Conservation (phyloP, 2,329 filamentous ascomycete genomes). For the Chaetomium sp. region DNA sequence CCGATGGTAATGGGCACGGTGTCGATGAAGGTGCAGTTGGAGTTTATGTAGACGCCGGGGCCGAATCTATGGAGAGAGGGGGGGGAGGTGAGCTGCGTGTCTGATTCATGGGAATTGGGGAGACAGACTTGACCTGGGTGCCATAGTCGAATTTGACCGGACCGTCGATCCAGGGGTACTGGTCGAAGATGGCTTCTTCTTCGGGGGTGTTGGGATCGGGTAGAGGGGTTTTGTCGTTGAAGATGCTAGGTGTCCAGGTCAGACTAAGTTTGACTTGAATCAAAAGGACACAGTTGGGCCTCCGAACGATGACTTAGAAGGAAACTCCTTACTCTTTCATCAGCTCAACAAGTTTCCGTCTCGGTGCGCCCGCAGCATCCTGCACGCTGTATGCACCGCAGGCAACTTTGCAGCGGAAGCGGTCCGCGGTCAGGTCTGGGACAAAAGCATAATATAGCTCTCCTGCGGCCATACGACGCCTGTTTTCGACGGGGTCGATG, state of each 20-base stretch:
- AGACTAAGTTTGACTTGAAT: not conserved
- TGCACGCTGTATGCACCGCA: conserved; percentile 56
- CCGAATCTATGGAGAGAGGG: too few relatives aligned
- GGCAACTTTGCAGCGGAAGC: conserved; percentile 56
- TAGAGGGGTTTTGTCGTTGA: conserved; percentile 55
- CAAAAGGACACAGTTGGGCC: too few relatives aligned
- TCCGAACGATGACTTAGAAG: too few relatives aligned
- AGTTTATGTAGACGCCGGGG: conserved; percentile 66
- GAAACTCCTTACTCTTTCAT: conserved; percentile 74
- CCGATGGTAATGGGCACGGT: conserved; percentile 70
- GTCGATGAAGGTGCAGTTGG: conserved; percentile 69
- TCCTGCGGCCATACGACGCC: conserved; percentile 53
- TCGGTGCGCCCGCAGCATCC: conserved; percentile 40
- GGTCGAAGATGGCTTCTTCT: conserved; percentile 61
- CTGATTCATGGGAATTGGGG: not conserved
- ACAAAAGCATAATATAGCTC: conserved; percentile 71
- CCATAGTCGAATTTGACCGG: conserved; percentile 74
- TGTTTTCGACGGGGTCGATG: conserved; percentile 42
- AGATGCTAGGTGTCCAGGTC: conserved; percentile 47
- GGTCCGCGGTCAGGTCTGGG: conserved; percentile 57
- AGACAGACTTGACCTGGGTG: conserved; percentile 55
- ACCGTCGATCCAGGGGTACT: conserved; percentile 62
- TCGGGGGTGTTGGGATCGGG: conserved; percentile 49
- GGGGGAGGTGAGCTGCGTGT: too few relatives aligned
- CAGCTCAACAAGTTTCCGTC: conserved; percentile 58